Evolutionary conservation across 2,329 filamentous ascomycete species (phyloP).

Genomic region (Scortechinia acanthostroma): DNA sequence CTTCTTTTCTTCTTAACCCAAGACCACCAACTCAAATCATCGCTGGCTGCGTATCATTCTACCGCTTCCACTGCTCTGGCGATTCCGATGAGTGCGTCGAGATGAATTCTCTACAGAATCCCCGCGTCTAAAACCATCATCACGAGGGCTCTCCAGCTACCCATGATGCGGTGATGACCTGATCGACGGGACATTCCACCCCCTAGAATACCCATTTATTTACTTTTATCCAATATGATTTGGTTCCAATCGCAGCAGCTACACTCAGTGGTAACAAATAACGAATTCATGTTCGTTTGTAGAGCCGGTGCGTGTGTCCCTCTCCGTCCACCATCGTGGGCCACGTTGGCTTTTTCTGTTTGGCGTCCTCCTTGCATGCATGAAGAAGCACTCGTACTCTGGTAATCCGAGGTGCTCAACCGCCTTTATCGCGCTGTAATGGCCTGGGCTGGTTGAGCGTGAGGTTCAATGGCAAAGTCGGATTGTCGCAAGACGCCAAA

Average conservation of each 20-base stretch:
- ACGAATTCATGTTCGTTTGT: no score
- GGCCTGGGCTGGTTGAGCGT: not conserved
- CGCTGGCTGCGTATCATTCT: slow-evolving; percentile 44
- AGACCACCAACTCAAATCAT: slow-evolving; percentile 74
- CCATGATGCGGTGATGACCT: slow-evolving; percentile 67
- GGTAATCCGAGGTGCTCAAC: slow-evolving; percentile 3
- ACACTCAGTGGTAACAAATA: no score
- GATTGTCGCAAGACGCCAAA: no score
- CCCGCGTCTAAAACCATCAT: slow-evolving; percentile 78
- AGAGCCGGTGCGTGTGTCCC: no score
- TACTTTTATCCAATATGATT: not conserved
- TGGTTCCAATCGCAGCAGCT: no score
- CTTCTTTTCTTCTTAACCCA: slow-evolving; percentile 33
- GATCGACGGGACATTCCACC: slow-evolving; percentile 45
- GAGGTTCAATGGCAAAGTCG: not conserved
- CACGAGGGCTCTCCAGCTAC: slow-evolving; percentile 60
- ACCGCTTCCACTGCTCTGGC: slow-evolving; percentile 47
- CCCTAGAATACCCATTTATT: no score
- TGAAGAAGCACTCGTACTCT: not conserved
- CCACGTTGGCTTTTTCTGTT: no score
- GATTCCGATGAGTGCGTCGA: slow-evolving; percentile 69
- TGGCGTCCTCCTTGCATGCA: no score
- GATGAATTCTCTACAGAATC: no score
- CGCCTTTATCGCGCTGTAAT: not conserved
- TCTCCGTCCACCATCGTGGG: no score